A percentile compares a stretch with the other conserved stretches of the same genome.
phyloP scores from a whole-genome alignment of 441 rosid genomes.

The Lepidium campestre region DNA sequence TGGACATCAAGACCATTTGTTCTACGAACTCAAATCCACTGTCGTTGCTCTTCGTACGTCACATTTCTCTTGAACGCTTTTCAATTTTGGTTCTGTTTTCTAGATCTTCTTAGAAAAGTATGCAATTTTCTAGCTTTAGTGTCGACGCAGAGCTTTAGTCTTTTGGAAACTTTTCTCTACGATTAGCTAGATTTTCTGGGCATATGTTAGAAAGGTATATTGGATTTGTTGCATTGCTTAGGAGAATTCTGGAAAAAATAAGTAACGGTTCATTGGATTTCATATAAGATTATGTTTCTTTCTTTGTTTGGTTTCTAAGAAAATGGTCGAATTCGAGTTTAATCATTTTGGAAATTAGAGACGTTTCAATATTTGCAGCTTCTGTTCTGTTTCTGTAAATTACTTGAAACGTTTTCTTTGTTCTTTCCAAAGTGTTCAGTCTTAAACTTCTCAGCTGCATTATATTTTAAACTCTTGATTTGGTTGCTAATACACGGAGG shows the following conservation, averaged over 20 bases:
- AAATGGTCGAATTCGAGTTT: neutral
- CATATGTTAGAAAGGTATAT: neutral
- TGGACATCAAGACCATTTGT: neutral
- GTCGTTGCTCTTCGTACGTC: constrained; percentile 17
- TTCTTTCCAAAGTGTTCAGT: neutral
- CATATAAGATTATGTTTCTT: neutral
- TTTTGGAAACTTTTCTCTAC: neutral
- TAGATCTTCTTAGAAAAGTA: neutral
- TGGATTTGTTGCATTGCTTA: neutral
- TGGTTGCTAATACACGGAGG: neutral
- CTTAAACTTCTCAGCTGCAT: neutral
- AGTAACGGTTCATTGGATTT: neutral
- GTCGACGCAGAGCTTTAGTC: neutral
- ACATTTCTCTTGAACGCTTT: neutral
- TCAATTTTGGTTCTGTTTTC: neutral
- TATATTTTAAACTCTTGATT: neutral
- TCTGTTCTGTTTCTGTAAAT: neutral
- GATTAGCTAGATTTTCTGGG: constrained; percentile 1
- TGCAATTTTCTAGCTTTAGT: neutral
- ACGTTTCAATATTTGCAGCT: constrained; percentile 3
- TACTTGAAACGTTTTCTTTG: constrained; percentile 12
- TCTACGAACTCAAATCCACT: constrained; percentile 20
- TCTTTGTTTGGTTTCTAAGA: neutral
- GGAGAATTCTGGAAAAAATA: neutral
- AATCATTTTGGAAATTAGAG: neutral